Evolutionary conservation across 2,329 filamentous ascomycete genomes (phyloP), one percentile per base, ranked within the genome.

Genomic region (Colletotrichum sp.): DNA sequence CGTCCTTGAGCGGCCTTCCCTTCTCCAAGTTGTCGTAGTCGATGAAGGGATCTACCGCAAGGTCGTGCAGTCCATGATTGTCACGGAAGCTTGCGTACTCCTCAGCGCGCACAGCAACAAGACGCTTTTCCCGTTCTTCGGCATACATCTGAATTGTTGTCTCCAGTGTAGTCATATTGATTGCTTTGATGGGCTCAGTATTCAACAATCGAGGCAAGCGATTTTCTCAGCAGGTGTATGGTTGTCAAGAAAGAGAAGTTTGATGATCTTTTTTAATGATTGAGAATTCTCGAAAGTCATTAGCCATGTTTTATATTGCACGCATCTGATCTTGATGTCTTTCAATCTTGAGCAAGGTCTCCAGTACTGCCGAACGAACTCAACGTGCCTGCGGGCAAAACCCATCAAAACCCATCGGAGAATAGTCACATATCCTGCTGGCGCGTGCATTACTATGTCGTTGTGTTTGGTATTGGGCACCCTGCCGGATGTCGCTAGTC

Each of bases 221-320:
- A 5, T 6, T 26, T 57, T 8, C 6, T 16, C 0, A 8, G n/a
- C 0, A 44, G 39, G 16, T n/a, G 16, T n/a, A 1, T n/a, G 16
- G 39, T 44, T 44, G 16, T n/a, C 39, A 44, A 18, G 7, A 44
- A 39, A 39, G 1, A 18, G 1, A 3, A 44, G 39, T 12, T 12
- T 44, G 39, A 10, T 44, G 5, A 4, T n/a, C 9, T 12, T n/a
- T 4, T 2, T 44, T 1, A 5, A n/a, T 6, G 5, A 44, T 44
- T n/a, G 0, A 44, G 18, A 2, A 12, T 44, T n/a, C 4, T 6
- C 39, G 0, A 12, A 3, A 44, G 9, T 44, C 5, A 44, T 12
- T 3, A 44, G 18, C 9, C 2, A 44, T n/a, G 39, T 44, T n/a
- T 44, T 44, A 44, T 44, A 44, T 2, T 3, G 5, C 39, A n/a